phyloP scores from a whole-genome alignment of 2,329 filamentous ascomycete species.

The Neospermospora avenae region DNA sequence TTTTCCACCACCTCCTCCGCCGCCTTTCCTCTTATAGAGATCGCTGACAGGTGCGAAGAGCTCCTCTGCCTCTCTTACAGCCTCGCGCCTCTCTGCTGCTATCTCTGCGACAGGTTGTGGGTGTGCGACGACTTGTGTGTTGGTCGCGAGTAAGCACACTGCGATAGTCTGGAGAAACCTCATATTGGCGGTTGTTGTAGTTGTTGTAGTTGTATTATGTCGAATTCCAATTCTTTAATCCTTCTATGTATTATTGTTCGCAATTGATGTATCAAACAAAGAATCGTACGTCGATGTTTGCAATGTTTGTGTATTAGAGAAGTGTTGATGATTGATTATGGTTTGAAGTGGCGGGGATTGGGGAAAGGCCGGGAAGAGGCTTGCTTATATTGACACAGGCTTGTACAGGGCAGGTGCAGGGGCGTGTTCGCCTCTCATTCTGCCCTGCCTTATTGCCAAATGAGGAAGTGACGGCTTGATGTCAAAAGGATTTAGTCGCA shows the following conservation, averaged over 20 bases:
- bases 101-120: conserved; percentile 22
- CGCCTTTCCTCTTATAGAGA: conserved; percentile 59
- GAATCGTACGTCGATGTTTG: not conserved
- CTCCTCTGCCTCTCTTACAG: conserved; percentile 1
- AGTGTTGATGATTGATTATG: not conserved
- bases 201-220: not conserved
- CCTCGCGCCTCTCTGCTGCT: conserved; percentile 22
- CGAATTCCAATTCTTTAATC: too few relatives aligned
- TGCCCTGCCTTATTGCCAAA: too few relatives aligned
- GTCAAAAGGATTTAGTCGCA: not conserved
- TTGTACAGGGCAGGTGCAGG: too few relatives aligned
- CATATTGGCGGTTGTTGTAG: conserved; percentile 17
- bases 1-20: conserved; percentile 51
- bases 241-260: not conserved
- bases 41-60: conserved; percentile 33
- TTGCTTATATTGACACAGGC: not conserved
- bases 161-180: conserved; percentile 17
- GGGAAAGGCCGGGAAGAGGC: not conserved
- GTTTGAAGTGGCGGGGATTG: not conserved
- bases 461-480: not conserved
- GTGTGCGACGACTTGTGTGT: conserved; percentile 20
- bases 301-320: not conserved
- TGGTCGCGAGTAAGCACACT: conserved; percentile 20
- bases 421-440: not conserved
- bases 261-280: not conserved